phyloP scores from a whole-genome alignment of 2,329 filamentous ascomycete genomes.

The Pseudogymnoascus sp. region DNA sequence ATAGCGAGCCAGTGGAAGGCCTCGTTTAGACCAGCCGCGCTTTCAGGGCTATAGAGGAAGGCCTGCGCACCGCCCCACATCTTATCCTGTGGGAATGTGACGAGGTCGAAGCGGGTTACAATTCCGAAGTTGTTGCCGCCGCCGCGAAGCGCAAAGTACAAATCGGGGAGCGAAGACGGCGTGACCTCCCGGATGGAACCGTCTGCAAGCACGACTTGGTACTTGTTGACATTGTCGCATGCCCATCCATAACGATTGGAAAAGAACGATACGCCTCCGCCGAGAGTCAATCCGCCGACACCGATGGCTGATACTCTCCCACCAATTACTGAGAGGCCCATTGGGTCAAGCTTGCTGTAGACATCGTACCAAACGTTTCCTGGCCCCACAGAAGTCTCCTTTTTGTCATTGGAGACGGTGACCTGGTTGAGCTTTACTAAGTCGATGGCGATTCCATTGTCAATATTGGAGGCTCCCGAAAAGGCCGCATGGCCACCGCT shows the following conservation, averaged over 20 bases:
- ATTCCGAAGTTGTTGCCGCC: conserved; percentile 50
- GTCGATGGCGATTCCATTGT: conserved; percentile 41
- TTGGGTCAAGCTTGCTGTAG: conserved; percentile 27
- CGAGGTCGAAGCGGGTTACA: conserved; percentile 38
- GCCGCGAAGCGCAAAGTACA: conserved; percentile 46
- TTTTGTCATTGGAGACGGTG: conserved; percentile 22
- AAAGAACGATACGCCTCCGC: conserved; percentile 19
- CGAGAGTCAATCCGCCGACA: conserved; percentile 18
- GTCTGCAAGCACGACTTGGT: conserved; percentile 26
- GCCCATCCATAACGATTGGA: conserved; percentile 18
- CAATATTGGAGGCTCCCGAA: conserved; percentile 41
- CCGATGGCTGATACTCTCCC: conserved; percentile 26
- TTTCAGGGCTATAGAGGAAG: conserved; percentile 1
- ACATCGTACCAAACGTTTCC: conserved; percentile 33
- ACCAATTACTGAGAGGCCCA: conserved; percentile 29
- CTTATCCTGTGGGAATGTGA: conserved; percentile 24
- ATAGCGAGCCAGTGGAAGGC: neutral
- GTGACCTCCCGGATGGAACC: conserved; percentile 24
- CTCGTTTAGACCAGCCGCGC: neutral
- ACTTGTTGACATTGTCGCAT: conserved; percentile 16
- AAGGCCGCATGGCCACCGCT: conserved; percentile 20
- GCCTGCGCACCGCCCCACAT: conserved; percentile 13
- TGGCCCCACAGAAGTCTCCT: conserved; percentile 27
- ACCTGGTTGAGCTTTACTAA: conserved; percentile 27
- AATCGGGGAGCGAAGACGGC: conserved; percentile 29